Conservation (phyloP, 345 rosid species). For the Nephelium lappaceum region DNA sequence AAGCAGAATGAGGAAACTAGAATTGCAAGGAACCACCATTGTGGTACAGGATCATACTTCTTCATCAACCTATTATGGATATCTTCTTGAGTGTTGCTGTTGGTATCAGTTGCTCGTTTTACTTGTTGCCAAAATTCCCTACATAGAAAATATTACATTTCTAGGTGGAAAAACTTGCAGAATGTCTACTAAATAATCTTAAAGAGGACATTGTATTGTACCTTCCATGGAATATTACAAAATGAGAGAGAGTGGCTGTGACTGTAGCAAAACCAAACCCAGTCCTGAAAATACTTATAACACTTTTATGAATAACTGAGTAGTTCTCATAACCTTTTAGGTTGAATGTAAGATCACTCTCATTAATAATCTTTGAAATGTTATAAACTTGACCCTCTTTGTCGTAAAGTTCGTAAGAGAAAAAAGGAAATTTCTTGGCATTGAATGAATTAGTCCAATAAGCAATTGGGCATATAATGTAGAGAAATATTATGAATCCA, state of each 20-base stretch:
- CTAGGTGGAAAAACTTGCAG: too few species aligned
- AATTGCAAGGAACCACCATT: slow-evolving; percentile 40
- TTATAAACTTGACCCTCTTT: too few species aligned
- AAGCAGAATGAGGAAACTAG: too few species aligned
- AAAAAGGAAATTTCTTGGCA: slow-evolving; percentile 30
- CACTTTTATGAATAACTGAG: slow-evolving; percentile 28
- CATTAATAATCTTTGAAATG: too few species aligned
- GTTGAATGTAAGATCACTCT: too few species aligned
- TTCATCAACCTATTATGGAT: slow-evolving; percentile 48
- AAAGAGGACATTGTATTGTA: neutral
- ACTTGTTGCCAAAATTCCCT: slow-evolving; percentile 32
- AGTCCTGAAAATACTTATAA: slow-evolving; percentile 3
- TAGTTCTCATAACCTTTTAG: too few species aligned
- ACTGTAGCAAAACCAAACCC: slow-evolving; percentile 32
- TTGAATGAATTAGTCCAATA: slow-evolving; percentile 29
- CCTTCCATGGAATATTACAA: slow-evolving; percentile 37
- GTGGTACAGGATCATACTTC: slow-evolving; percentile 41
- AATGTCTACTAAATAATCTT: too few species aligned
- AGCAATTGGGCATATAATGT: slow-evolving; percentile 20
- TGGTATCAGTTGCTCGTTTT: slow-evolving; percentile 13
- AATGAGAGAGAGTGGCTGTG: slow-evolving; percentile 27
- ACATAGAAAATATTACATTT: neutral
- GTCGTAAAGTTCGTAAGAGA: slow-evolving; percentile 21
- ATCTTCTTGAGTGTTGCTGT: slow-evolving; percentile 18
- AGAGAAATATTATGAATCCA: slow-evolving; percentile 26